Percentiles rank a stretch among this genome's conserved stretches.
phyloP scores from a whole-genome alignment of 768 basidiomycete genomes.

The Grammothele lineata region DNA sequence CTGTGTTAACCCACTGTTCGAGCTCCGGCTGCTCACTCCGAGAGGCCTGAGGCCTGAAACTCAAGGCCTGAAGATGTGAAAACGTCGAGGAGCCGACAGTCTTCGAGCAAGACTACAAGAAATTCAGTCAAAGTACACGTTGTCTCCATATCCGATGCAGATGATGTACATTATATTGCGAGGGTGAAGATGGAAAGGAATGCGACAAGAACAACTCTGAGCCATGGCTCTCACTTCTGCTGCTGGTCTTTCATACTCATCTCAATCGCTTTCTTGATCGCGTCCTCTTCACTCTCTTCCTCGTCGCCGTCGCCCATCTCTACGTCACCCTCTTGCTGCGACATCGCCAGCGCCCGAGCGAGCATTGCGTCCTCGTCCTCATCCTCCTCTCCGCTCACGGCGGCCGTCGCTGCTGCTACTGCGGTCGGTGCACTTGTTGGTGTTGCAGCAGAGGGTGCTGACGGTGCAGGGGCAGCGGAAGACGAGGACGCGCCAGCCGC shows the following conservation, averaged over 20 bases:
- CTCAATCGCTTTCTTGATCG: conserved; percentile 84
- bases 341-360: conserved; percentile 73
- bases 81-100: too few species aligned
- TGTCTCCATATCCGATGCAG: not conserved
- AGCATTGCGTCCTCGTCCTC: conserved; percentile 79
- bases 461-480: conserved; percentile 30
- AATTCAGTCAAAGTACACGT: too few species aligned
- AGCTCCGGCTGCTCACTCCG: too few species aligned
- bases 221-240: conserved; percentile 23
- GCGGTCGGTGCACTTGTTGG: conserved; percentile 30
- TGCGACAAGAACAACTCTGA: not conserved
- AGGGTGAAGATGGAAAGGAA: conserved; percentile 1
- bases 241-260: conserved; percentile 84
- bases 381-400: conserved; percentile 46
- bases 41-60: too few species aligned
- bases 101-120: too few species aligned
- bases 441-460: conserved; percentile 28
- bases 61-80: too few species aligned
- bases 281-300: conserved; percentile 82
- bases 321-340: conserved; percentile 48
- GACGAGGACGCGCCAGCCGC: conserved; percentile 26
- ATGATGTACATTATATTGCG: conserved; percentile 15
- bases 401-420: conserved; percentile 19
- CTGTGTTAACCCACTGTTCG: too few species aligned
- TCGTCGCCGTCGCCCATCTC: conserved; percentile 48